Conservation (phyloP, 1,284 basidiomycete genomes). For the Vanrija sp. region DNA sequence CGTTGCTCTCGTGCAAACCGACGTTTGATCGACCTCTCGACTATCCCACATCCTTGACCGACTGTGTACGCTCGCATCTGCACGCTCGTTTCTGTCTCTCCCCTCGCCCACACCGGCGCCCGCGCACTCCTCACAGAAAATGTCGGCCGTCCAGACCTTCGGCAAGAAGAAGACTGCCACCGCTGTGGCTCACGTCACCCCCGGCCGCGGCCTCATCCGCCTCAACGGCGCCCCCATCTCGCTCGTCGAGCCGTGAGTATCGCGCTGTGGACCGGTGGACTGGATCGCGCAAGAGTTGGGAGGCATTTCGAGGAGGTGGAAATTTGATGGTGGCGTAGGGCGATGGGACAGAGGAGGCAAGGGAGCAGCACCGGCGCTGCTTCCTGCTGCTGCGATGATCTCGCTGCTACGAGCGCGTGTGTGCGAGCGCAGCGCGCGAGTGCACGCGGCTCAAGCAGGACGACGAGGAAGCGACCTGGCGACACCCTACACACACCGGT, state of each 20-base stretch:
- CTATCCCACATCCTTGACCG: not conserved
- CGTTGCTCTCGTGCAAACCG: not conserved
- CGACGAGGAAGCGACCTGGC: too few relatives aligned
- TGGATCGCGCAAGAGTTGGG: not conserved
- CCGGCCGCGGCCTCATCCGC: slow-evolving; percentile 95
- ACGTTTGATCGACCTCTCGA: not conserved
- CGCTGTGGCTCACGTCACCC: slow-evolving; percentile 91
- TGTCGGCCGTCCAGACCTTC: slow-evolving; percentile 81
- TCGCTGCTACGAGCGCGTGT: too few relatives aligned
- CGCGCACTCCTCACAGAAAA: slow-evolving; percentile 27
- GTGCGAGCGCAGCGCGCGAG: too few relatives aligned
- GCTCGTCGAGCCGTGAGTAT: slow-evolving; percentile 72
- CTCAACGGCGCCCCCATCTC: slow-evolving; percentile 96
- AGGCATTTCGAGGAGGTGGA: not conserved
- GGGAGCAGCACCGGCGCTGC: not conserved
- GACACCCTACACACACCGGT: not conserved
- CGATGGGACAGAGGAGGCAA: not conserved
- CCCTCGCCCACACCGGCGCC: not conserved
- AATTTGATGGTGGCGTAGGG: not conserved
- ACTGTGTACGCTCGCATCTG: not conserved
- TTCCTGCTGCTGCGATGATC: not conserved
- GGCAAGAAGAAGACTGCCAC: slow-evolving; percentile 99
- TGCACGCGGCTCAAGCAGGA: too few relatives aligned
- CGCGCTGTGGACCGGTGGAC: slow-evolving; percentile 1
- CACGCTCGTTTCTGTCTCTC: not conserved